Base-by-base conservation (phyloP, 768 basidiomycete species). In the Rhizopogon vesiculosus region DNA sequence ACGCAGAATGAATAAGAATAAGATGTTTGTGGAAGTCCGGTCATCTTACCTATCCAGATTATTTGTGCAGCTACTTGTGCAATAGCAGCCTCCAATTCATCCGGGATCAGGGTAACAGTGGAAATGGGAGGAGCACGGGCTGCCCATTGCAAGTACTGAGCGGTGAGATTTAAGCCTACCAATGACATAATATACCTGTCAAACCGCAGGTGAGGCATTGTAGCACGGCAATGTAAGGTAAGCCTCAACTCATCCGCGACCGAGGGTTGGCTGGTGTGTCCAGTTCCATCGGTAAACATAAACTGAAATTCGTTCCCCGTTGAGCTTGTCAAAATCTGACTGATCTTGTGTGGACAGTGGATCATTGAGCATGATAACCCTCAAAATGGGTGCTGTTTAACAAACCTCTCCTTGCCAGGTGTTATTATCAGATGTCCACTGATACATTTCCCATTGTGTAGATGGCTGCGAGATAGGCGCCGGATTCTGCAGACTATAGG, bases 141-240 rank as follows among this genome's bases (percentile, higher is more conserved):
- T 31, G 5, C 31, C 31, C 31, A 31, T 31, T 31, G 31, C 22
- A 22, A 22, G 22, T 31, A 31, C 8, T 7, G 8, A 5, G 45
- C 12, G 1, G n/a, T 13, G 28, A 53, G 40, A 45, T 45, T 45
- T 15, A 16, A 45, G 13, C 29, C 44, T 19, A 48, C 3, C 19
- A 46, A 43, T 45, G 52, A 9, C 43, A 53, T 53, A 16, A 53
- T 49, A 16, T 48, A 53, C 18, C 52, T 49, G 31, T 48, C 7
- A 15, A 35, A 33, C 1, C 4, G 2, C 5, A 15, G 7, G 13
- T 48, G 4, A 48, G 19, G 3, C 1, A 16, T 19, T 33, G 7
- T 8, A 48, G 19, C 19, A 22, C 9, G 4, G 7, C 7, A 35
- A 6, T 3, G 15, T 22, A 48, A 22, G 33, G 13, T 4, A 35